Evolutionary conservation across 768 basidiomycete species (phyloP), one percentile per base, ranked within the genome.

Genomic region (Leucosporidium yakuticum): DNA sequence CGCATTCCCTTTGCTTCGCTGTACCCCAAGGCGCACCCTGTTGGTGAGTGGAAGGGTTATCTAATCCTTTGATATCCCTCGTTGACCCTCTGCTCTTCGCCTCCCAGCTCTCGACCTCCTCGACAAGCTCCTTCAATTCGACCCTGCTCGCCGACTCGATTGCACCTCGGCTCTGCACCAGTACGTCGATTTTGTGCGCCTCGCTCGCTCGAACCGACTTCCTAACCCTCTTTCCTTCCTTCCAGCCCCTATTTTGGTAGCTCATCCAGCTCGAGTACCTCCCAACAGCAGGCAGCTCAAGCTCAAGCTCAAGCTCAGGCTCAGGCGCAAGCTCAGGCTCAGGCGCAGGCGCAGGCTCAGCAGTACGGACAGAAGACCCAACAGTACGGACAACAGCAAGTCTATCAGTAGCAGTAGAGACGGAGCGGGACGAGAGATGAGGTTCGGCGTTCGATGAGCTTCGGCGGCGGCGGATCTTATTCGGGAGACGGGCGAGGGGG

Each of bases 41-140:
- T 88, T 80, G 91, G 91, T 89, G 34, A 56, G 58, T 58, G 14
- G 39, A 44, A 15, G 6, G 11, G 39, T 9, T 7, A 15, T 2
- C 44, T 31, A 19, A 39, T 34, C 20, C 8, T 5, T 51, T 48
- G 25, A 14, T 0, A 21, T 21, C 25, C 51, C 64, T 14, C 25
- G 17, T 14, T 47, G 53, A 55, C 47, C 17, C n/a, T 53, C 27
- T 32, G 27, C 44, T n/a, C 68, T 62, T 53, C 62, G 0, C n/a
- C 29, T 32, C 36, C 36, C 72, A 82, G 95, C 95, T 29, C 85
- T 97, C 77, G 92, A 97, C 79, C 84, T 98, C 3, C 86, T 99
- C 54, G 96, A 98, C 78, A 86, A 88, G 58, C 85, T 98, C 54
- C 85, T 99, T 57, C 93, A 97, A 76, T 99, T 98, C 76, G 96